Base-by-base conservation (phyloP, 139 green algal genomes). In the Auxenochlorella pyrenoidosa region DNA sequence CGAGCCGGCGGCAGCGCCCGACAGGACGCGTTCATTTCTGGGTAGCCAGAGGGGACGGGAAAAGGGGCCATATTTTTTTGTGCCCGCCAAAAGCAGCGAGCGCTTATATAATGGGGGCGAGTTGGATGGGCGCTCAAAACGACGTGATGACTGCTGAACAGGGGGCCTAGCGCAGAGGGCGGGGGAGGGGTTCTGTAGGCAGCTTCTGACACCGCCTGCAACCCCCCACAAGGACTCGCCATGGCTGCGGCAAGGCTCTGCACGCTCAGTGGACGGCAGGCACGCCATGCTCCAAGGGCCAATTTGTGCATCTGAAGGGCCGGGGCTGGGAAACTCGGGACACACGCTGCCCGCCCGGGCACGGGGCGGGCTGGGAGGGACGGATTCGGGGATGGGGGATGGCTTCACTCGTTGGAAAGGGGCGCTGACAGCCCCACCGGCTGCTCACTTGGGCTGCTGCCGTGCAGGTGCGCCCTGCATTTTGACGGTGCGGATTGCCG, bases 401-500 rank as follows among this genome's bases (percentile, higher is more conserved):
- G 54, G 54, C 54, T 63, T 63, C 54, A 63, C 54, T 63, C 54
- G 18, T 63, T 63, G 54, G 54, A 4, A 28, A 13, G 18, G 54
- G 54, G 15, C 18, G 15, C 54, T 63, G 54, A 24, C 2, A 2
- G 13, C 54, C 18, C 15, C 16, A 24, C 15, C 16, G 54, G 54
- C 54, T 63, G 54, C 54, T 63, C 16, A 63, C 36, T 47, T 76
- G 34, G 76, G 76, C 41, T 58, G 41, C 41, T 58, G 40, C 76
- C 28, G 36, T 4, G 78, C 36, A 0, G 59, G 38, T 13, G 34
- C 8, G 41, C 84, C 84, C 41, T 88, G 84, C 87, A 87, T 87
- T 47, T 75, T 75, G 10, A 90, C 87, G 0, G 44, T 82, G 47
- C 87, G 77, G 51, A 90, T 90, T 68, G 80, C 36, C 15, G 87